Base-by-base conservation (phyloP, 2,329 filamentous ascomycete species). In the Zymoseptoria tritici region DNA sequence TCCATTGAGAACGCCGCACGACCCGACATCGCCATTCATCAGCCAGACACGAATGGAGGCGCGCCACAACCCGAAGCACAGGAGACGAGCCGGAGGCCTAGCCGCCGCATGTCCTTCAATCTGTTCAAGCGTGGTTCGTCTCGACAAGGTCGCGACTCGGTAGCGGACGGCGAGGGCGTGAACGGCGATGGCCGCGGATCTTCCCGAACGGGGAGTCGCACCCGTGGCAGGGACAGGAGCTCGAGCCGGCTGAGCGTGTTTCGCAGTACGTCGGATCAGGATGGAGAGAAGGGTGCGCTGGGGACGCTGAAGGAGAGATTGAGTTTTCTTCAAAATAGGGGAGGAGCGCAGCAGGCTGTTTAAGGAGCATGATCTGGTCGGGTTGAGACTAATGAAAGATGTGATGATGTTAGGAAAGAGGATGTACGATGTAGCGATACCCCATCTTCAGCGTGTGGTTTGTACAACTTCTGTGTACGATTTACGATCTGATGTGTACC, bases 301-400 rank as follows among this genome's bases (percentile, higher is more conserved):
- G 54, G 55, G 36, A 31, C 62, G 42, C 83, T 95, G 65, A 85
- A 87, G 75, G 93, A 91, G 77, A 78, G 91, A 69, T 79, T 95
- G 36, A 46, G 36, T 46, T 46, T 16, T 7, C 13, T 46, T n/a
- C 36, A 46, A 11, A n/a, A 46, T n/a, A 46, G 36, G 13, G 36
- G 36, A 16, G 36, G 36, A 29, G 26, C 26, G 26, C 26, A 29
- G 8, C 26, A 29, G 26, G 26, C 26, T 29, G 26, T 29, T 24
- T 5, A 24, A 24, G 22, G 22, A 24, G 22, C 22, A 24, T 24
- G 22, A 24, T 24, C 22, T 24, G 22, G 22, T 24, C 36, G 36
- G 36, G 4, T 1, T 16, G 36, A 42, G 36, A 42, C 36, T 11
- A 13, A 13, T 42, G 11, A 11, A 13, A 16, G 36, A 16, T 42